A percentile compares a stretch with the other conserved stretches of the same genome.
These are phyloP conservation scores for Boletus nobilissimus DNA, from an alignment of 1,284 basidiomycete species.

Conservation along the genomic window DNA sequence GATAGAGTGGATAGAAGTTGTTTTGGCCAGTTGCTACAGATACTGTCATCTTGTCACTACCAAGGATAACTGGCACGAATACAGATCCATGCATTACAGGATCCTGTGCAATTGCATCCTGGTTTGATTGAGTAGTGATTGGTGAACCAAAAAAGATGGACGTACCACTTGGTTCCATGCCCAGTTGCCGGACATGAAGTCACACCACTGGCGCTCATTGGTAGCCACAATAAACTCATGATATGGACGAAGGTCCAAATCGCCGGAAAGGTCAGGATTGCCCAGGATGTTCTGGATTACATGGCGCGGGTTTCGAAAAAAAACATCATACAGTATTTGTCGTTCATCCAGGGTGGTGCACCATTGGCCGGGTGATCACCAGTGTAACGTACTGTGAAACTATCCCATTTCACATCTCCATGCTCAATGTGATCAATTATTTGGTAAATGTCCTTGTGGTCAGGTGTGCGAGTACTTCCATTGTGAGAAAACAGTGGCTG, in stretches of 20 bases:
- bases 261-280: background rate
- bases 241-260: background rate
- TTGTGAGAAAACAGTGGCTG: background rate
- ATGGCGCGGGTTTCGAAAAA: background rate
- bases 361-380: background rate
- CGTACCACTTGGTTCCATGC: background rate
- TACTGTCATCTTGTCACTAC: conserved; percentile 52
- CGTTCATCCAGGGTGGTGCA: background rate
- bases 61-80: conserved; percentile 41
- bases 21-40: conserved; percentile 51
- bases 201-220: background rate
- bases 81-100: conserved; percentile 26
- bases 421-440: background rate
- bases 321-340: background rate
- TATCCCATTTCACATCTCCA: conserved; percentile 1
- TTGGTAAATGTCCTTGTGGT: background rate
- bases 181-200: conserved; percentile 4
- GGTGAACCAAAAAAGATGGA: too few species aligned
- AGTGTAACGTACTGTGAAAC: background rate
- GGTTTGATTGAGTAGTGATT: too few species aligned
- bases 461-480: background rate
- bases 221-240: background rate
- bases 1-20: conserved; percentile 48
- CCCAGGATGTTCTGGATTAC: background rate
- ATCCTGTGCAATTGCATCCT: background rate